Base-by-base conservation (phyloP, 2,329 filamentous ascomycete genomes). In the Huntiella moniliformis region DNA sequence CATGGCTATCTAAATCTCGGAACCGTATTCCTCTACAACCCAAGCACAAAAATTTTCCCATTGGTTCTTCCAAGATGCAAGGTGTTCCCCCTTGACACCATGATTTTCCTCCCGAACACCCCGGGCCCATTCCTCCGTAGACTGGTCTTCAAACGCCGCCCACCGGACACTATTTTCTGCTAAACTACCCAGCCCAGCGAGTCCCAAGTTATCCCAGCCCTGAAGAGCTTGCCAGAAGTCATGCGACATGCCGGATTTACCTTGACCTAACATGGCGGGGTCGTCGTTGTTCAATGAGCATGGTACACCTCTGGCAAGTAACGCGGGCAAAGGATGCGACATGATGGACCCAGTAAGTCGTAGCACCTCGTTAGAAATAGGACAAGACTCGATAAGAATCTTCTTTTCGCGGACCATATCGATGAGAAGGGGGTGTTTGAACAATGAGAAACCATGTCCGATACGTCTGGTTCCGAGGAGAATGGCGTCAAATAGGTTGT, bases 151-250 rank as follows among this genome's bases (percentile, higher is more conserved):
- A 54, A 87, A 92, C 16, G 79, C 81, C 6, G 85, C 80, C 84
- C 85, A 96, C 36, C 83, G 72, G 38, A 96, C 77, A 53, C 84
- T 92, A 57, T 94, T 96, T 67, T 96, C 86, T 0, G 86, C 88
- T 54, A 98, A 68, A 48, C 79, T 82, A 0, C 82, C 88, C 44
- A 96, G 63, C 0, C 87, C 88, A 8, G 83, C 85, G 2, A 96
- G 68, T 0, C 87, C 91, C 11, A 95, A 71, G 56, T 92, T 94
- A 49, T 93, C 80, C 74, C 87, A 91, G 0, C 83, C 87, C 61
- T 94, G 86, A 15, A 95, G 65, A 1, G 82, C 81, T 61, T 93
- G 85, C 84, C 85, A 95, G 61, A 93, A 94, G 62, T 95, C 86
- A 60, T 93, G 83, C 1, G 82, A 88, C 70, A 91, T 78, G 34